A percentile compares a stretch with the other conserved stretches of the same genome.
Evolutionary conservation across 176 grass and related monocot species (phyloP).

Genomic region (Pontederia paniculata): DNA sequence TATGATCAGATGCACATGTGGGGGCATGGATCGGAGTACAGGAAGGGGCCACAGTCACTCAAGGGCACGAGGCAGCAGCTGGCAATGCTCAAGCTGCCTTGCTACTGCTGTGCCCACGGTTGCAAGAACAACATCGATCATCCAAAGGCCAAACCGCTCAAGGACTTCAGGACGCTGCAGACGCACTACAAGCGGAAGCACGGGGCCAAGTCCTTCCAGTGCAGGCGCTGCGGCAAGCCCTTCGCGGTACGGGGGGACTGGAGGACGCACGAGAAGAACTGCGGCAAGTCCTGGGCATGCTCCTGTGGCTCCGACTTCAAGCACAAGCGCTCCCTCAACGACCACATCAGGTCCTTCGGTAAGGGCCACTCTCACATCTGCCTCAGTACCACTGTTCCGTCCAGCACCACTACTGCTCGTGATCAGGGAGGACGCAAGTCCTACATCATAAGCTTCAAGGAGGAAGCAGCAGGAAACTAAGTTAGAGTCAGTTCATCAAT

Average conservation of each 20-base stretch:
- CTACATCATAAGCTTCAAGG: conserved; percentile 42
- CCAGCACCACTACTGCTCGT: background rate
- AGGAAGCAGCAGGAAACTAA: background rate
- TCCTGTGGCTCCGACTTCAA: conserved; percentile 91
- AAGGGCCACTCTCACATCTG: conserved; percentile 25
- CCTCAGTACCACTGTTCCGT: background rate
- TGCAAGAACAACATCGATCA: conserved; percentile 85
- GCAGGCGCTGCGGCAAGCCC: conserved; percentile 81
- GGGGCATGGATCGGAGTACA: conserved; percentile 90
- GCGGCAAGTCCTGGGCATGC: conserved; percentile 89
- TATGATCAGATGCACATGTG: conserved; percentile 92
- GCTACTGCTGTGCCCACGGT: conserved; percentile 74
- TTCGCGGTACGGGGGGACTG: conserved; percentile 98
- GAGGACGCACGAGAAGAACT: conserved; percentile 99
- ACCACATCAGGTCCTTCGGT: conserved; percentile 80
- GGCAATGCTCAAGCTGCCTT: conserved; percentile 85
- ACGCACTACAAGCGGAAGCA: conserved; percentile 99
- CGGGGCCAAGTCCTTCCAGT: conserved; percentile 64
- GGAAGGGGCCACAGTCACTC: conserved; percentile 85
- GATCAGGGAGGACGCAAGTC: background rate
- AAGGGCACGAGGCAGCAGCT: conserved; percentile 52
- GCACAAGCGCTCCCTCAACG: conserved; percentile 94
- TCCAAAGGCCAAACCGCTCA: conserved; percentile 62
- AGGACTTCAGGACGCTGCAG: conserved; percentile 97
- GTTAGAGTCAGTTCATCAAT: background rate